These are phyloP conservation scores for Teunomyces lycoperdinae DNA, from an alignment of 805 yeast genomes.

Conservation along the genomic window DNA sequence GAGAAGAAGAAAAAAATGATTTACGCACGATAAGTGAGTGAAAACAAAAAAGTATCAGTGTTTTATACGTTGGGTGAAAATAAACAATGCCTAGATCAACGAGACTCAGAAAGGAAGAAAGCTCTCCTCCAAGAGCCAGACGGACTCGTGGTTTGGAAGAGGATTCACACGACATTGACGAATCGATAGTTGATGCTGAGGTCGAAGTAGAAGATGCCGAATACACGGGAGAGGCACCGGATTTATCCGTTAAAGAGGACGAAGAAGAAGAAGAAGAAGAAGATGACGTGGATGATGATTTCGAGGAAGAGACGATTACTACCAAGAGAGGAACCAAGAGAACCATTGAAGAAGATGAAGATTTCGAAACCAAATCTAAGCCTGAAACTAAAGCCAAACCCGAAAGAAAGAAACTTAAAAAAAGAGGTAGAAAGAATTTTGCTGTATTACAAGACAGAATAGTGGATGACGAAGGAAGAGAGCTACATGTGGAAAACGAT, in stretches of 20 bases:
- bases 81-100: slow-evolving; percentile 6
- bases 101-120: slow-evolving; percentile 2
- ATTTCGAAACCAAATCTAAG: not conserved
- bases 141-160: slow-evolving; percentile 8
- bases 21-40: not conserved
- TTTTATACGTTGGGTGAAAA: not conserved
- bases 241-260: slow-evolving; percentile 3
- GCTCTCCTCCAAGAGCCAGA: not conserved
- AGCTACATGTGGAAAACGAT: slow-evolving; percentile 62
- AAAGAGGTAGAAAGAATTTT: slow-evolving; percentile 34
- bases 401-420: slow-evolving; percentile 8
- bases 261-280: slow-evolving; percentile 18
- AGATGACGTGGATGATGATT: slow-evolving; percentile 24
- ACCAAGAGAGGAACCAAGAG: slow-evolving; percentile 10
- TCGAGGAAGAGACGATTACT: slow-evolving; percentile 20
- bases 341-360: slow-evolving; percentile 3
- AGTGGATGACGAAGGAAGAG: slow-evolving; percentile 67
- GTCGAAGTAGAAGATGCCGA: slow-evolving; percentile 7
- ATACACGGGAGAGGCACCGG: slow-evolving; percentile 7
- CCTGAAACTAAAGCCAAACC: not conserved
- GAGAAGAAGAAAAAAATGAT: not conserved
- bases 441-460: slow-evolving; percentile 38
- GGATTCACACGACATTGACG: not conserved
- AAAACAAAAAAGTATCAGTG: not conserved
- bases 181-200: slow-evolving; percentile 1